Base-by-base conservation (phyloP, 2,329 filamentous ascomycete species). In the Chrysoporthe cubensis region DNA sequence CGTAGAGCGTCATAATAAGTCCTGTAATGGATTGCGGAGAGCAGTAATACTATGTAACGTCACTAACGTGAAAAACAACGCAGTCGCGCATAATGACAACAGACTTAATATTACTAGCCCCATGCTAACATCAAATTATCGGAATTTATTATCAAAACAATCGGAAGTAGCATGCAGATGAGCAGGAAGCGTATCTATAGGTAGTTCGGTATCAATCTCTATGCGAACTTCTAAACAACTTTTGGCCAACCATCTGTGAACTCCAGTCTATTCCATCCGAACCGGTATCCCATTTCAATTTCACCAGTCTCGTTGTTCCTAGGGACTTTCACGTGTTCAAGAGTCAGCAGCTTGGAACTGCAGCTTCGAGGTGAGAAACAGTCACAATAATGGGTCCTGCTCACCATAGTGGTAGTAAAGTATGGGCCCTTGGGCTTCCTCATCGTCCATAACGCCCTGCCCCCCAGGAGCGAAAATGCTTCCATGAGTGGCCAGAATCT, bases 401-500 rank as follows among this genome's bases (percentile, higher is more conserved):
- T 64, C 43, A 64, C 62, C 79, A 70, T 89, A 89, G 72, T 90
- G 87, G 72, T 90, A 89, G 75, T 89, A 89, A 6, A 90, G 78
- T 8, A 90, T 80, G 3, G 83, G 81, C 1, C 87, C 87, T 16
- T 79, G 13, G 13, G 44, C 71, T 0, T 66, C 76, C 0, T 78
- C 74, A 69, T 89, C 87, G 2, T 80, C 78, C 71, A 85, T 84
- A 1, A 89, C 83, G 59, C 85, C 87, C 73, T 90, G 86, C 57
- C 88, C 88, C 68, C 88, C 88, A 26, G 88, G 88, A 46, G 84
- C 88, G 72, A 90, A 90, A 0, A 89, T 82, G 18, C 76, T 82
- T 9, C 77, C 85, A 71, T 90, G 87, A 40, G 81, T 86, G 65
- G 82, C 82, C 1, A 90, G 78, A 0, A 91, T 81, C 14, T 83